Evolutionary conservation across 2,329 filamentous ascomycete genomes (phyloP).

Genomic region (Tolypocladium endophyticum): DNA sequence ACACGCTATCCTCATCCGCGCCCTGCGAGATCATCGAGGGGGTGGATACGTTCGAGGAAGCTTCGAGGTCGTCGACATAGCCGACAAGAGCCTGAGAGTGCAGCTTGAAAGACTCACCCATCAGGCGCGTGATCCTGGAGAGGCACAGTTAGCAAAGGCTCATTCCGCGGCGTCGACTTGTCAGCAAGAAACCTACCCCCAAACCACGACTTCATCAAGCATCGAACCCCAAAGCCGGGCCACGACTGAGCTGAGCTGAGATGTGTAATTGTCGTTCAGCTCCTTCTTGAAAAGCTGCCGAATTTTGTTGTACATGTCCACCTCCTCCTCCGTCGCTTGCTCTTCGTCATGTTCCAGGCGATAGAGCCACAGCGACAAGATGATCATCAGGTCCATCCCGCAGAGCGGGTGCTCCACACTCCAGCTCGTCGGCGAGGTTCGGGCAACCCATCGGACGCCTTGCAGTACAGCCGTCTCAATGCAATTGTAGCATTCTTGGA

Average conservation of each 20-base stretch:
- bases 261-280: constrained; percentile 67
- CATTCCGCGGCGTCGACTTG: background rate
- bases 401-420: constrained; percentile 96
- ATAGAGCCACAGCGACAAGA: constrained; percentile 95
- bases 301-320: constrained; percentile 86
- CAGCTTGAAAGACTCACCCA: constrained; percentile 96
- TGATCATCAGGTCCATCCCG: constrained; percentile 94
- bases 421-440: constrained; percentile 96
- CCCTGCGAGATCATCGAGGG: constrained; percentile 64
- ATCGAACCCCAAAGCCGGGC: constrained; percentile 94
- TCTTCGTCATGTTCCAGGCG: constrained; percentile 98
- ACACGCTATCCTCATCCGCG: constrained; percentile 61
- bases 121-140: constrained; percentile 75
- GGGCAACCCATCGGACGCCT: constrained; percentile 95
- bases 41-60: constrained; percentile 57
- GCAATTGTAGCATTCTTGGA: constrained; percentile 94
- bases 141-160: constrained; percentile 9
- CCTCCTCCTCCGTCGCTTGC: constrained; percentile 71
- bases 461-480: constrained; percentile 92
- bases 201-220: constrained; percentile 96
- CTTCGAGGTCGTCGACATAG: constrained; percentile 78
- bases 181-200: constrained; percentile 67
- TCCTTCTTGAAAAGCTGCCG: constrained; percentile 87
- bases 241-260: constrained; percentile 88
- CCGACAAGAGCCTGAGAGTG: constrained; percentile 90